Conservation (phyloP, 139 green algal genomes). For the Closterium sp. region DNA sequence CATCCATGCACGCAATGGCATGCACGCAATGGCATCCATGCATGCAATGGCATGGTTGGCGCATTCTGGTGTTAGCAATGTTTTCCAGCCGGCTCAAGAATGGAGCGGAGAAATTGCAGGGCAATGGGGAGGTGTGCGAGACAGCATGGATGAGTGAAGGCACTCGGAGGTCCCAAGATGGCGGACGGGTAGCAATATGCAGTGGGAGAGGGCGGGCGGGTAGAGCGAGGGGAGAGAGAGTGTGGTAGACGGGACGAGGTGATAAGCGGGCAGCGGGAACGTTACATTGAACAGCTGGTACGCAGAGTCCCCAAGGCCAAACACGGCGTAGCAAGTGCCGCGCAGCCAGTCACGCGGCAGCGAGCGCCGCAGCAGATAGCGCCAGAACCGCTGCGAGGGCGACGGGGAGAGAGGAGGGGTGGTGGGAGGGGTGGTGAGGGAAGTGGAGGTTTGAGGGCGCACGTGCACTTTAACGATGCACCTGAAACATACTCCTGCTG, state of each 20-base stretch:
- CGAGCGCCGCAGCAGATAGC: constrained; percentile 80
- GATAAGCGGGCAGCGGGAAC: neutral
- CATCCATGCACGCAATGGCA: neutral
- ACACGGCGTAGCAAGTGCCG: constrained; percentile 69
- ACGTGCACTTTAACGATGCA: neutral
- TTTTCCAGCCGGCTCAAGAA: too few relatives aligned
- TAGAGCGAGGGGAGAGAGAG: neutral
- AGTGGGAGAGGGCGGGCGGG: neutral
- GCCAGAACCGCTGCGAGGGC: constrained; percentile 77
- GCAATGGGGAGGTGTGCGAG: too few relatives aligned
- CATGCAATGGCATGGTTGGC: neutral
- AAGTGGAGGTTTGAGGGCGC: neutral
- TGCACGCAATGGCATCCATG: neutral
- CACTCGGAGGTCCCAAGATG: too few relatives aligned
- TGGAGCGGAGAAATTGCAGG: too few relatives aligned
- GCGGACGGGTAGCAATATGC: too few relatives aligned
- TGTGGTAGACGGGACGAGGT: neutral
- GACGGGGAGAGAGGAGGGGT: neutral
- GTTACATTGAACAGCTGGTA: constrained; percentile 90
- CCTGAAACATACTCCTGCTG: too few relatives aligned
- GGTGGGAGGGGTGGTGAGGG: neutral
- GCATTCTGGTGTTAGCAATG: neutral
- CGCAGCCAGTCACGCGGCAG: constrained; percentile 70
- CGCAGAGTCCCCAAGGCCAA: constrained; percentile 91
- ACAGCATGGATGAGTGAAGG: too few relatives aligned